A percentile compares a stretch with the other conserved stretches of the same genome.
Evolutionary conservation across 2,329 filamentous ascomycete species (phyloP).

Genomic region (Aspergillus japonicus): DNA sequence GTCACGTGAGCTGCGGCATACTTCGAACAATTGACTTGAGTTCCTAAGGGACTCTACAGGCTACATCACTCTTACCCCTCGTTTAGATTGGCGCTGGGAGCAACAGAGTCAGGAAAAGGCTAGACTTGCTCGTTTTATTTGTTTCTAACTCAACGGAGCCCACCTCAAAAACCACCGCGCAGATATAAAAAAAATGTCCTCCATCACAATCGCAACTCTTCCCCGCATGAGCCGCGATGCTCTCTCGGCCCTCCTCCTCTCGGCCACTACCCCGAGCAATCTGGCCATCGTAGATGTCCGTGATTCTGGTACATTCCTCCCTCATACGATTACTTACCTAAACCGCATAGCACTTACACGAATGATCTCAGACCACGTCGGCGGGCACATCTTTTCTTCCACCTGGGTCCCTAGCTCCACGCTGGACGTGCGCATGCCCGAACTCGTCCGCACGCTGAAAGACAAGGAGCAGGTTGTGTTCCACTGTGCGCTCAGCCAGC

Average conservation of each 20-base stretch:
- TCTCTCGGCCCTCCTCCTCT: constrained; percentile 66
- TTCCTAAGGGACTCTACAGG: not conserved
- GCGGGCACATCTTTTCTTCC: constrained; percentile 80
- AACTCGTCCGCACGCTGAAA: constrained; percentile 73
- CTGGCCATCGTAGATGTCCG: constrained; percentile 84
- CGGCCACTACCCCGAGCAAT: constrained; percentile 46
- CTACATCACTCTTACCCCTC: too few species aligned
- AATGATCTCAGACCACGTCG: constrained; percentile 69
- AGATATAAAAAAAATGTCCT: constrained; percentile 42
- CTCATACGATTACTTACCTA: not conserved
- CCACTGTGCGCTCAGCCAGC: constrained; percentile 89
- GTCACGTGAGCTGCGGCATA: constrained; percentile 14
- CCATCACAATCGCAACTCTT: constrained; percentile 62
- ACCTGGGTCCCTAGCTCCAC: constrained; percentile 71
- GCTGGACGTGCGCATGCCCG: constrained; percentile 74
- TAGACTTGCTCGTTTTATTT: not conserved
- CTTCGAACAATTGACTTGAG: not conserved
- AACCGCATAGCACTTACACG: not conserved
- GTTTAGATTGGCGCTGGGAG: not conserved
- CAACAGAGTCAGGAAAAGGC: not conserved
- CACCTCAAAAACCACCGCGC: not conserved
- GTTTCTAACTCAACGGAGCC: not conserved
- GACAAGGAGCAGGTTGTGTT: constrained; percentile 85
- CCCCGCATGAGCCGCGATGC: constrained; percentile 65
- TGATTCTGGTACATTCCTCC: constrained; percentile 63